A percentile compares a stretch with the other conserved stretches of the same genome.
Evolutionary conservation across 257 asterid genomes (phyloP).

Genomic region (Solanum ossicruentum): DNA sequence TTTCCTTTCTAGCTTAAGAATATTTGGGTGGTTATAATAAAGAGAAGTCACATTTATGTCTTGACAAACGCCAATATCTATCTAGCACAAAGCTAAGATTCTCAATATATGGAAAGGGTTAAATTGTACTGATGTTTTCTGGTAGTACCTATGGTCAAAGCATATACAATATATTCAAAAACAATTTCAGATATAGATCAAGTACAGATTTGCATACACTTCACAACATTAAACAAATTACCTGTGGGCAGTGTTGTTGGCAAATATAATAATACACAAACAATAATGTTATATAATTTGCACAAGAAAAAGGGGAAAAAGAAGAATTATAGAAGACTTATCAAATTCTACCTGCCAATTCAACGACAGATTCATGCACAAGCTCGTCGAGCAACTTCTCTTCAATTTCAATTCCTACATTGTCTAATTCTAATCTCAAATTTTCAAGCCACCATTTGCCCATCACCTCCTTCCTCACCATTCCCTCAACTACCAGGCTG

Average conservation of each 20-base stretch:
- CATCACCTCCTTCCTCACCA: constrained; percentile 58
- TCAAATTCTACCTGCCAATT: constrained; percentile 36
- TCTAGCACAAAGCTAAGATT: neutral
- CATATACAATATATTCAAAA: neutral
- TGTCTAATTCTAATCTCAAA: constrained; percentile 40
- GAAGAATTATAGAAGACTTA: constrained; percentile 1
- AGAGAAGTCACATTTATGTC: neutral
- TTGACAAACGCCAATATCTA: neutral
- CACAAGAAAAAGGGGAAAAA: neutral
- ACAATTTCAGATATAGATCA: neutral
- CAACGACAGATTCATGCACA: constrained; percentile 48
- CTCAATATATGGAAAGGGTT: neutral
- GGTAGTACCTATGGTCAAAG: neutral
- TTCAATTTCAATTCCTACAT: constrained; percentile 54
- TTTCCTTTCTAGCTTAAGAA: neutral
- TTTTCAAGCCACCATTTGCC: constrained; percentile 57
- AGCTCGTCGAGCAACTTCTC: constrained; percentile 61
- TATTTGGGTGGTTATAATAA: neutral
- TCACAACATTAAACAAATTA: neutral
- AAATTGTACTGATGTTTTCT: neutral
- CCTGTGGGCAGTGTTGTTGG: constrained; percentile 6
- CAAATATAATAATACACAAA: constrained; percentile 12
- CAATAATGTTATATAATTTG: neutral
- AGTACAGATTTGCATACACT: constrained; percentile 14
- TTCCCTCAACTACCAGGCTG: constrained; percentile 49